Base-by-base conservation (phyloP, 1,139 yeast genomes). In the Hanseniaspora sp. region DNA sequence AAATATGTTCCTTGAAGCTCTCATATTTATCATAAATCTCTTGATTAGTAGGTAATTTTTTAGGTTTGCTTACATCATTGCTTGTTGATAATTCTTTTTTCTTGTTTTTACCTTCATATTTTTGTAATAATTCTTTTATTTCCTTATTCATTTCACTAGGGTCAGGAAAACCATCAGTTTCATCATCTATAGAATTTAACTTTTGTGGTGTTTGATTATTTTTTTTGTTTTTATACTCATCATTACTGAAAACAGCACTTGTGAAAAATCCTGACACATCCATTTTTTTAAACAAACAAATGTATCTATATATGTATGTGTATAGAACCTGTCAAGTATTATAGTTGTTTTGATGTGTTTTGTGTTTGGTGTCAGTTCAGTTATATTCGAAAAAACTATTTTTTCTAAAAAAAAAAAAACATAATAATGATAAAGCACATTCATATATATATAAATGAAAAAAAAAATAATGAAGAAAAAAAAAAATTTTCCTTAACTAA, bases 241-340 rank as follows among this genome's bases (percentile, higher is more conserved):
- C 47, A 40, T 45, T 45, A 12, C 31, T 45, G 13, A 51, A 31
- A 13, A 51, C 28, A 15, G 39, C 31, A 17, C 45, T 43, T 23
- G 46, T 31, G 40, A 51, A 51, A 33, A 51, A 51, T n/a, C 38
- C 45, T 13, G 54, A 44, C 2, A 51, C 47, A 7, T 51, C 54
- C 54, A 51, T 49, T n/a, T 8, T n/a, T 23, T 15, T 30, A 7
- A 13, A 13, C 7, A 7, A 23, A 23, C 23, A 23, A 23, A 23
- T 23, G 23, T 23, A 23, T 23, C 2, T 23, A 23, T 23, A 23
- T 23, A 23, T 23, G 23, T 23, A 4, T 23, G 23, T 23, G 23
- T 33, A 33, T 33, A 33, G 5, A 33, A 5, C 34, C 34, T 33
- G 35, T 12, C 5, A 3, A 9, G 35, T 9, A 33, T 2, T 23